A percentile compares a stretch with the other conserved stretches of the same genome.
Conservation (phyloP, 495 filamentous ascomycete species). For the Lophiostoma macrostomum region DNA sequence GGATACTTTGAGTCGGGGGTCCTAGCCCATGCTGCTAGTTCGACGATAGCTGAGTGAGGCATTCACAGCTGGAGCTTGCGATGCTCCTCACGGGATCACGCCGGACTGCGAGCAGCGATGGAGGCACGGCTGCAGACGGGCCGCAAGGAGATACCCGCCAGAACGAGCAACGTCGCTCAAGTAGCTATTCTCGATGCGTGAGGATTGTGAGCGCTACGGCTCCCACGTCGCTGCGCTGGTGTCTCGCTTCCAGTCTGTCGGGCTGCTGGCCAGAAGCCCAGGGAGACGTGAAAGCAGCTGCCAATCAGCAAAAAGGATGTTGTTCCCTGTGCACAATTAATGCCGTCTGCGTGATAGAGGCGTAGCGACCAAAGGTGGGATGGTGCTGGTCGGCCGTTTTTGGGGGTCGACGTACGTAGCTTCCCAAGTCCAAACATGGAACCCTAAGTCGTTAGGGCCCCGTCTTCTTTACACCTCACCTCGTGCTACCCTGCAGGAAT, state of each 20-base stretch:
- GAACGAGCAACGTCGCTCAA: too few relatives aligned
- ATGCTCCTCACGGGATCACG: too few relatives aligned
- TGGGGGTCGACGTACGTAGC: slow-evolving; percentile 8
- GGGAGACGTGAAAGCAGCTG: slow-evolving; percentile 2
- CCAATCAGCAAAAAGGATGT: slow-evolving; percentile 14
- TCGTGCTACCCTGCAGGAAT: background rate
- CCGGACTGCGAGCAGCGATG: too few relatives aligned
- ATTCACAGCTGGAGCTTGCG: too few relatives aligned
- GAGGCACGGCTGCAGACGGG: too few relatives aligned
- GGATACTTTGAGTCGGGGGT: too few relatives aligned
- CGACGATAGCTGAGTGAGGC: too few relatives aligned
- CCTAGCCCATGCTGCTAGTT: too few relatives aligned
- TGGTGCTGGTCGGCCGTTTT: too few relatives aligned
- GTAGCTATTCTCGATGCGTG: slow-evolving; percentile 12
- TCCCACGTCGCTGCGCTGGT: slow-evolving; percentile 28
- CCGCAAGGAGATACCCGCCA: too few relatives aligned
- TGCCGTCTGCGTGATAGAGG: background rate
- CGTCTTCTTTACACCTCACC: slow-evolving; percentile 18
- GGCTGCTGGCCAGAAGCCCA: slow-evolving; percentile 10
- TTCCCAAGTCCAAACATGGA: slow-evolving; percentile 3
- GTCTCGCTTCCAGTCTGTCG: slow-evolving; percentile 29
- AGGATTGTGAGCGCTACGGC: slow-evolving; percentile 11
- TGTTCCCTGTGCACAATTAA: slow-evolving; percentile 23
- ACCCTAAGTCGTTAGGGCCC: too few relatives aligned
- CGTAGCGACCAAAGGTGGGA: too few relatives aligned